These are phyloP conservation scores for Euphorbia peplus DNA, from an alignment of 345 rosid genomes.

Conservation along the genomic window DNA sequence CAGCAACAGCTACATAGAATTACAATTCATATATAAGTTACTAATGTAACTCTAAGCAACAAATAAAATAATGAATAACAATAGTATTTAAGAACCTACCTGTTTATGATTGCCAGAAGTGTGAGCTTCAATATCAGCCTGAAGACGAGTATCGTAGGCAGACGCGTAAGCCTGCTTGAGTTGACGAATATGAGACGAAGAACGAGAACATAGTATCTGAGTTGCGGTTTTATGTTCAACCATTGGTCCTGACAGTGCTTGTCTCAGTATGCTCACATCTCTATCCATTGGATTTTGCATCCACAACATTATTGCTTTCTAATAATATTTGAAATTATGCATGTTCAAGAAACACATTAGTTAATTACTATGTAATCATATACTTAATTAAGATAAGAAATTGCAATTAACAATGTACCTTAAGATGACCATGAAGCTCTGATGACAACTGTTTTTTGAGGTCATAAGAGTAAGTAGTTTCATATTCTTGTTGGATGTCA, in stretches of 20 bases:
- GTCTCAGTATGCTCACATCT: conserved; percentile 40
- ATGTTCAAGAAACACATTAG: too few relatives aligned
- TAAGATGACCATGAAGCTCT: conserved; percentile 61
- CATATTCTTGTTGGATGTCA: conserved; percentile 56
- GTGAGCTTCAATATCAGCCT: conserved; percentile 46
- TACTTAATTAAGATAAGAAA: neutral
- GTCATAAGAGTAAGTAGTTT: conserved; percentile 42
- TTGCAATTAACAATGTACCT: conserved; percentile 39
- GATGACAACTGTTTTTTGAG: conserved; percentile 47
- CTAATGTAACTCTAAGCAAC: too few relatives aligned
- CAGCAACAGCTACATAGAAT: conserved; percentile 34
- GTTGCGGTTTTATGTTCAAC: conserved; percentile 44
- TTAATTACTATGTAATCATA: too few relatives aligned
- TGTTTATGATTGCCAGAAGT: conserved; percentile 49
- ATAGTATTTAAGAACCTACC: conserved; percentile 38
- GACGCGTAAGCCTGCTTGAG: conserved; percentile 47
- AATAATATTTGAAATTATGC: too few relatives aligned
- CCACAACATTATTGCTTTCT: conserved; percentile 63
- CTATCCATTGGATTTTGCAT: conserved; percentile 50
- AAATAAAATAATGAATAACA: neutral
- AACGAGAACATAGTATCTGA: conserved; percentile 53
- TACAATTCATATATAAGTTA: neutral
- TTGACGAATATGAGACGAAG: conserved; percentile 50
- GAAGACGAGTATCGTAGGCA: conserved; percentile 31
- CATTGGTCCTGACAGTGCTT: conserved; percentile 43